Conservation (phyloP, 169 alveolate species). For the Babesia bigemina region DNA sequence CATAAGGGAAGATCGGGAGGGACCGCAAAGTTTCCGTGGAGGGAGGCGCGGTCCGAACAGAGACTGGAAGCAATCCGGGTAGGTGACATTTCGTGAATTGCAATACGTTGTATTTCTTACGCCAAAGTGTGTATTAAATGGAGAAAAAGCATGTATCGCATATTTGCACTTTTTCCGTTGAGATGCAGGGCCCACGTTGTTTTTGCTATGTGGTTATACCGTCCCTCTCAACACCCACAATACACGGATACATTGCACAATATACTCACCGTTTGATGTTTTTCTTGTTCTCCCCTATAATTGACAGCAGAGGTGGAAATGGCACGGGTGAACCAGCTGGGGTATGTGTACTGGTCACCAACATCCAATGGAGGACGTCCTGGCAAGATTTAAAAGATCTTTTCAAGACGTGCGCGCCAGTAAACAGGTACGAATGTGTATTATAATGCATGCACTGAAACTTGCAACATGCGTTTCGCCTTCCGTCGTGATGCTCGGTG, state of each 20-base stretch:
- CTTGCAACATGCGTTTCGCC: conserved; percentile 1
- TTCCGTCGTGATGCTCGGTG: too few relatives aligned
- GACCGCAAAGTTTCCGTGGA: conserved; percentile 39
- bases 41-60: conserved; percentile 10
- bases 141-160: neutral
- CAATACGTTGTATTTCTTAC: neutral
- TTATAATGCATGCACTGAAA: conserved; percentile 7
- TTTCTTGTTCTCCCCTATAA: too few relatives aligned
- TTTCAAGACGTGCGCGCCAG: conserved; percentile 74
- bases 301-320: neutral
- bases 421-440: conserved; percentile 67
- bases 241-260: neutral
- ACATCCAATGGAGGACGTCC: conserved; percentile 69
- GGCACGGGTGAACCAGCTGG: conserved; percentile 16
- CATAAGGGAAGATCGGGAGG: conserved; percentile 85
- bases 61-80: conserved; percentile 23
- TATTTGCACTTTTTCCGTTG: neutral
- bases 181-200: neutral
- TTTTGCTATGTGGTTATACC: neutral
- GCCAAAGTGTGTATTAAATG: neutral
- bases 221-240: neutral
- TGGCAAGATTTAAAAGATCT: conserved; percentile 79
- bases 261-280: too few relatives aligned
- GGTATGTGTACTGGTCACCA: conserved; percentile 65
- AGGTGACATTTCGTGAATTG: neutral